A percentile compares a stretch with the other conserved stretches of the same genome.
These are phyloP conservation scores for Phlegmacium glaucopus DNA, from an alignment of 768 basidiomycete genomes.

Conservation along the genomic window DNA sequence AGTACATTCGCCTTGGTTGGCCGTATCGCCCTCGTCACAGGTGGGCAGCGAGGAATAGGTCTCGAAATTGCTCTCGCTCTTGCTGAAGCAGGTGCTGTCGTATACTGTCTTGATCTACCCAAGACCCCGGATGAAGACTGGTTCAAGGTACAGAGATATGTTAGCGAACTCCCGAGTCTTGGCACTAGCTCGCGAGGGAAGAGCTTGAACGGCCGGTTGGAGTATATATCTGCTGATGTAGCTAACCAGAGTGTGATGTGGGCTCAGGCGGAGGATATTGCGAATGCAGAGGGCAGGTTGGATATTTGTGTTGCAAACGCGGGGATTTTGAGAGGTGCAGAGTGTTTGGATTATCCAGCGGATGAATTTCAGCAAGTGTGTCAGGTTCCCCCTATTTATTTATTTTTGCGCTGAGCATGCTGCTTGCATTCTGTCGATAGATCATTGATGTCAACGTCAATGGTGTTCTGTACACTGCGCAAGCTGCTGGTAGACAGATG, in stretches of 20 bases:
- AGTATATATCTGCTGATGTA: constrained; percentile 56
- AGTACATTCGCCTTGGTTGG: constrained; percentile 16
- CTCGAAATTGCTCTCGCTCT: constrained; percentile 25
- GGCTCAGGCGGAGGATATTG: constrained; percentile 51
- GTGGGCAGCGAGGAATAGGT: constrained; percentile 25
- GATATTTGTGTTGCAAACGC: constrained; percentile 69
- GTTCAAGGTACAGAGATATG: constrained; percentile 43
- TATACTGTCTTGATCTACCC: constrained; percentile 65
- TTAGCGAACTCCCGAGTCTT: constrained; percentile 24
- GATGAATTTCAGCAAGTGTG: constrained; percentile 53
- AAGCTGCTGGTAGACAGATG: constrained; percentile 61
- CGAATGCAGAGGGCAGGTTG: constrained; percentile 53
- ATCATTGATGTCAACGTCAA: constrained; percentile 59
- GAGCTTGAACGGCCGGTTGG: constrained; percentile 24
- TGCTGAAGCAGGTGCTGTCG: constrained; percentile 23
- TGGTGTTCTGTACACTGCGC: constrained; percentile 56
- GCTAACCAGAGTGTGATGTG: constrained; percentile 47
- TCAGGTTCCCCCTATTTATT: not conserved
- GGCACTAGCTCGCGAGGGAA: constrained; percentile 7
- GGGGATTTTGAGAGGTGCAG: constrained; percentile 48
- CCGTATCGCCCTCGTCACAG: constrained; percentile 23
- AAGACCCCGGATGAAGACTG: constrained; percentile 46
- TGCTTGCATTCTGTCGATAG: not conserved
- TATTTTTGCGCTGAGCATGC: not conserved
- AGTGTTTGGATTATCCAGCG: constrained; percentile 55